Evolutionary conservation across 805 yeast genomes (phyloP), one percentile per base, ranked within the genome.

Genomic region (Yamadazyma paraphyllophila): DNA sequence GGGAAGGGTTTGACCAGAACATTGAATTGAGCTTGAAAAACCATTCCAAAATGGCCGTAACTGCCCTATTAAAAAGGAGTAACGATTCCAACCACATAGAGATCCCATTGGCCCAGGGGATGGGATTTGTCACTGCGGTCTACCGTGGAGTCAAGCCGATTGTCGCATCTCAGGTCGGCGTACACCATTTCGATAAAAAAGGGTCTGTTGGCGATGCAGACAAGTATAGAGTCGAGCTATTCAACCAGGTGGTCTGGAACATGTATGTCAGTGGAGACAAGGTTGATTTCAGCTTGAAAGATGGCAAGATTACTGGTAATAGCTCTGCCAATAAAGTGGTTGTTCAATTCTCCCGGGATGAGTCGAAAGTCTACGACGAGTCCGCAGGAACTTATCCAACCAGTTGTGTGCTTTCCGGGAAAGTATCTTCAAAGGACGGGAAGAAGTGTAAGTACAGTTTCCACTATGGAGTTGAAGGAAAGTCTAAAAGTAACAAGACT

Each of bases 121-220:
- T 74, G 78, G 96, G 95, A 0, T 80, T 85, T 49, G 74, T 86
- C 12, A 83, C 95, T 15, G 88, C 81, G 15, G 62, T 79, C 24
- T 78, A 77, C 51, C 62, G 75, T 53, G 81, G 81, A 10, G 38
- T 81, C 52, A 69, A 69, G 13, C 85, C 89, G 1, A 60, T 67
- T 44, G 54, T 85, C 27, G 71, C 77, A 11, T 79, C 87, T 20
- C 77, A 75, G 31, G 85, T 85, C 26, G 96, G 95, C 0, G 69
- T 86, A 44, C 78, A 75, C 49, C 66, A 68, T 14, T 69, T 85
- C 45, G 65, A 67, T 2, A 67, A 63, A 26, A 61, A 55, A 1
- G 67, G 70, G 0, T 52, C 65, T 1, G 61, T 71, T 17, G 64
- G 74, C 48, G 48, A 71, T 46, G 58, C 75, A 11, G 59, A 65